Percentiles rank a stretch among this genome's conserved stretches.
Conservation (phyloP, 164 flowering plant species). For the Nelumbo lutea region DNA sequence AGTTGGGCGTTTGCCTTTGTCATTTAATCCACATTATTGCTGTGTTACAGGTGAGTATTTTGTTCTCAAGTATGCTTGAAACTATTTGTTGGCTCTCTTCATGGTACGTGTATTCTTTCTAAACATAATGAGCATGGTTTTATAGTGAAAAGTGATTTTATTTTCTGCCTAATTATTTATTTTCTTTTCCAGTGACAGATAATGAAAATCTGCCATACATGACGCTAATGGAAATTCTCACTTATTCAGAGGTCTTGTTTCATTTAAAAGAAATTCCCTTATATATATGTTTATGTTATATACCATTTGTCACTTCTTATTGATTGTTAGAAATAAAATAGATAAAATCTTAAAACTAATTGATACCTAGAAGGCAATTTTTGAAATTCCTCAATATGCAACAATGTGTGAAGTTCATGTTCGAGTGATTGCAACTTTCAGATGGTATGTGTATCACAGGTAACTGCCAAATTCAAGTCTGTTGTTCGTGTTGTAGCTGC, state of each 20-base stretch:
- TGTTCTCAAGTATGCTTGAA: background rate
- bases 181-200: conserved; percentile 16
- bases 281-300: too few relatives aligned
- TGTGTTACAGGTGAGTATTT: background rate
- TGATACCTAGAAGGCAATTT: too few relatives aligned
- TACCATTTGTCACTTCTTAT: background rate
- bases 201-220: conserved; percentile 26
- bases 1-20: background rate
- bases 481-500: conserved; percentile 54
- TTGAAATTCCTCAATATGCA: too few relatives aligned
- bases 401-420: too few relatives aligned
- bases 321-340: too few relatives aligned
- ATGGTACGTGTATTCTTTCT: background rate
- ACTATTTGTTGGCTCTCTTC: too few relatives aligned
- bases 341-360: too few relatives aligned
- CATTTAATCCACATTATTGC: background rate
- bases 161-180: too few relatives aligned
- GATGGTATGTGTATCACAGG: conserved; percentile 28
- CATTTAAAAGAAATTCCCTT: background rate
- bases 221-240: conserved; percentile 56
- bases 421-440: background rate
- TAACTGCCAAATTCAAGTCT: conserved; percentile 51
- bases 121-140: background rate
- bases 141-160: too few relatives aligned
- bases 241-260: conserved; percentile 41